phyloP scores from a whole-genome alignment of 2,329 filamentous ascomycete species.

The Paraphoma chrysanthemicola region DNA sequence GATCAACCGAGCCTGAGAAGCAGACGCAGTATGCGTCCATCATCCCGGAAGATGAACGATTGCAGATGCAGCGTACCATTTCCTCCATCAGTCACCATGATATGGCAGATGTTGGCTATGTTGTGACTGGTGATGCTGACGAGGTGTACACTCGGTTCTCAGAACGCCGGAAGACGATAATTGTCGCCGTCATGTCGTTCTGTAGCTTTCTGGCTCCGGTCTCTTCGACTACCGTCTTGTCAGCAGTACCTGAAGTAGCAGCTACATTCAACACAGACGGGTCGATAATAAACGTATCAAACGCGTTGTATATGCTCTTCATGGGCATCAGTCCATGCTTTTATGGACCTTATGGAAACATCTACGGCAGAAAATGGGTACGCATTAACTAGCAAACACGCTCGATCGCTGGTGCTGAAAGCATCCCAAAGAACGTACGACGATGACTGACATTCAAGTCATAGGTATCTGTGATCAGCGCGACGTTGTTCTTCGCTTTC shows the following conservation, averaged over 20 bases:
- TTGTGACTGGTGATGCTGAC: constrained; percentile 49
- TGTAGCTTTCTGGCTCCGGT: constrained; percentile 80
- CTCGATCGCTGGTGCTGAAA: background rate
- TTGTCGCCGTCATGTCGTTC: constrained; percentile 74
- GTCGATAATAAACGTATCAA: constrained; percentile 74
- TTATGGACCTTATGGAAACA: constrained; percentile 71
- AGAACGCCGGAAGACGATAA: constrained; percentile 66
- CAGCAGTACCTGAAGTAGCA: constrained; percentile 78
- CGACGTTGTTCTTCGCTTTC: constrained; percentile 70
- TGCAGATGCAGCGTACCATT: constrained; percentile 41
- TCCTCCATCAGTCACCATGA: constrained; percentile 42
- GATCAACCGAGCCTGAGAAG: constrained; percentile 29
- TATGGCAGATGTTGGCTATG: constrained; percentile 36
- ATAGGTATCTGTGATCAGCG: constrained; percentile 66
- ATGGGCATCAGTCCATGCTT: constrained; percentile 71
- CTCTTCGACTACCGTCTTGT: constrained; percentile 74
- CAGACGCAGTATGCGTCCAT: constrained; percentile 38
- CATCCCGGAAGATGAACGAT: constrained; percentile 25
- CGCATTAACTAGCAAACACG: constrained; percentile 17
- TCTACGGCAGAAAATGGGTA: constrained; percentile 59
- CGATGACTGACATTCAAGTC: constrained; percentile 15
- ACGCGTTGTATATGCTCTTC: constrained; percentile 76
- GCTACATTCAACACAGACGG: constrained; percentile 69
- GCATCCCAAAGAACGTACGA: background rate
- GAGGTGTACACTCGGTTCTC: constrained; percentile 71